These are phyloP conservation scores for Candida sanyaensis DNA, from an alignment of 1,139 yeast genomes.

Conservation along the genomic window DNA sequence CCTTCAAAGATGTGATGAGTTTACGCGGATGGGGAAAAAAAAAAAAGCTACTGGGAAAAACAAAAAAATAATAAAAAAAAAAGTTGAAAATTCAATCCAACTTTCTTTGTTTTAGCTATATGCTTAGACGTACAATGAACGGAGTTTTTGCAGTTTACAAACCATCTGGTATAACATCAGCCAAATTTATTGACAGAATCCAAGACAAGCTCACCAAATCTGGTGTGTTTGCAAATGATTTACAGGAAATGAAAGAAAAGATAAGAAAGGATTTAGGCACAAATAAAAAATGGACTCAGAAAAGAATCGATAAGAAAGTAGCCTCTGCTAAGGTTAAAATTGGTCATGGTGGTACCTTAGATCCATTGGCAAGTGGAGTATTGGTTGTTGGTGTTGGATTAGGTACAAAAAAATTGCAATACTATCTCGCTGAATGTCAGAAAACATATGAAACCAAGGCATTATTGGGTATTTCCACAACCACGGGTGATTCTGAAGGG, in stretches of 20 bases:
- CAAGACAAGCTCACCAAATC: constrained; percentile 66
- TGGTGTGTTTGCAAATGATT: constrained; percentile 55
- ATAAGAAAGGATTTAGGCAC: constrained; percentile 38
- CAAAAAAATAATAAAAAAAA: constrained; percentile 6
- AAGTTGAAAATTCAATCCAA: neutral
- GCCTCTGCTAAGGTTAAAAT: constrained; percentile 68
- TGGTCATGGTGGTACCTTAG: constrained; percentile 98
- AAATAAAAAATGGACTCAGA: constrained; percentile 49
- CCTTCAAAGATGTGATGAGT: constrained; percentile 20
- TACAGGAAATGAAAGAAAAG: constrained; percentile 40
- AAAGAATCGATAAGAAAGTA: constrained; percentile 46
- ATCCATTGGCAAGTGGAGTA: constrained; percentile 93
- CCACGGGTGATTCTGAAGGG: constrained; percentile 94
- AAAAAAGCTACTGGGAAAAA: neutral
- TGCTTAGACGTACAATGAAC: constrained; percentile 48
- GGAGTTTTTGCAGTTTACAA: constrained; percentile 94
- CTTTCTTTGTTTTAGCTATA: constrained; percentile 1
- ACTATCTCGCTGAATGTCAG: constrained; percentile 68
- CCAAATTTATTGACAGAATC: constrained; percentile 65
- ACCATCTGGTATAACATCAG: constrained; percentile 84
- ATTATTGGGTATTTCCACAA: constrained; percentile 84
- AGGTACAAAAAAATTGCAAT: constrained; percentile 81
- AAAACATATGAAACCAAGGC: constrained; percentile 86
- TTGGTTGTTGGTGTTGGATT: constrained; percentile 85
- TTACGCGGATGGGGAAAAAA: neutral